Percentiles rank a stretch among this genome's conserved stretches.
These are phyloP conservation scores for Pichia cephalocereana DNA, from an alignment of 805 yeast genomes.

Conservation along the genomic window DNA sequence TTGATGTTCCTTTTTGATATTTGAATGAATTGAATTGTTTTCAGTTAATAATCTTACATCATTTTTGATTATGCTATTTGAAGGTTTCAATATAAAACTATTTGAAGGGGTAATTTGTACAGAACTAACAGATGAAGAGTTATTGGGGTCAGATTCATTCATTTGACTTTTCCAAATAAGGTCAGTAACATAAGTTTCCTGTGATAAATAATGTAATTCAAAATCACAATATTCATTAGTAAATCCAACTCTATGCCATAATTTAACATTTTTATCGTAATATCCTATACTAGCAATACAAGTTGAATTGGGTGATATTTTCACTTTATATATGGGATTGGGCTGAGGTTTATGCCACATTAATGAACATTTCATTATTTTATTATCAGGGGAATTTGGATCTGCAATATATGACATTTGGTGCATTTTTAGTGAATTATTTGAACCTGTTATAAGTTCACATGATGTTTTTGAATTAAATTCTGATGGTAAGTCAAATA, in stretches of 20 bases:
- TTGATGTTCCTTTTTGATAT: conserved; percentile 3
- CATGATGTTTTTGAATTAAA: conserved; percentile 28
- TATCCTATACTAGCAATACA: conserved; percentile 56
- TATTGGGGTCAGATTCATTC: conserved; percentile 2
- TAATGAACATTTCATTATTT: conserved; percentile 12
- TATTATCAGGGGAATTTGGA: conserved; percentile 7
- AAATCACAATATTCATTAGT: conserved; percentile 56
- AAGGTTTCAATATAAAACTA: conserved; percentile 17
- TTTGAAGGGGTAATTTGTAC: conserved; percentile 8
- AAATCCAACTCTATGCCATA: conserved; percentile 70
- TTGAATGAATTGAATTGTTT: conserved; percentile 2
- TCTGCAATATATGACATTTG: conserved; percentile 27
- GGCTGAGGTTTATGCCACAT: conserved; percentile 50
- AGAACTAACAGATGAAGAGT: neutral
- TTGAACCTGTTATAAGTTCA: conserved; percentile 58
- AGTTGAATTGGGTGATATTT: conserved; percentile 59
- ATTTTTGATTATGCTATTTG: conserved; percentile 22
- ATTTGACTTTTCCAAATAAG: conserved; percentile 44
- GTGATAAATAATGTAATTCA: conserved; percentile 61
- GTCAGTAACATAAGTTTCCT: conserved; percentile 46
- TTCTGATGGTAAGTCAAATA: conserved; percentile 26
- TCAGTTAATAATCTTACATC: conserved; percentile 7
- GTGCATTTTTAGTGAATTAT: conserved; percentile 43
- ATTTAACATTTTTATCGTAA: conserved; percentile 58
- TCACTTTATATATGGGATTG: conserved; percentile 46